phyloP scores from a whole-genome alignment of 441 rosid species.

The Omphalea diandra region DNA sequence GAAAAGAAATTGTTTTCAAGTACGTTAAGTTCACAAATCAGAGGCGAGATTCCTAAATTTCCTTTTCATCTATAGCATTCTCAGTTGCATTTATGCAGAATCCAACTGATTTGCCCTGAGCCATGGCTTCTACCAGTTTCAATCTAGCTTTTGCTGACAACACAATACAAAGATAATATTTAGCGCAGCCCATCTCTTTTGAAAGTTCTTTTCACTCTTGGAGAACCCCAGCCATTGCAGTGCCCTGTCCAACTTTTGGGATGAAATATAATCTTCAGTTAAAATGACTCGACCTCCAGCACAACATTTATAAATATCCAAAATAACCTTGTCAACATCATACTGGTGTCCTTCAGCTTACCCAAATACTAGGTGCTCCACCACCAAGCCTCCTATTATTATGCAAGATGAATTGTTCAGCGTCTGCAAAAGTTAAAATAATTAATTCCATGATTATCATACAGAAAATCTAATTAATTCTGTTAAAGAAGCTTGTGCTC shows the following conservation, averaged over 20 bases:
- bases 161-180: conserved; percentile 36
- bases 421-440: conserved; percentile 28
- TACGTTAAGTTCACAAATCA: neutral
- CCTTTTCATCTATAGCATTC: neutral
- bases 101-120: conserved; percentile 38
- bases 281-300: neutral
- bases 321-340: conserved; percentile 22
- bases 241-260: conserved; percentile 31
- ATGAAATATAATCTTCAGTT: neutral
- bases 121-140: conserved; percentile 44
- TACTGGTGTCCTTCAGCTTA: conserved; percentile 39
- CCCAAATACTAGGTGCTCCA: conserved; percentile 50
- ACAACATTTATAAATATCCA: neutral
- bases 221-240: conserved; percentile 36
- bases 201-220: conserved; percentile 28
- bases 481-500: no score
- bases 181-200: conserved; percentile 44
- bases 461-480: neutral
- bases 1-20: no score
- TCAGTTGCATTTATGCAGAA: conserved; percentile 48
- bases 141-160: conserved; percentile 28
- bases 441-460: neutral
- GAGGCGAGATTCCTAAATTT: conserved; percentile 12
- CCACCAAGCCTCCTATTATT: conserved; percentile 49
- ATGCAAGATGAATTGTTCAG: conserved; percentile 50